Base-by-base conservation (phyloP, 164 flowering plant genomes). In the Tinospora cordifolia region DNA sequence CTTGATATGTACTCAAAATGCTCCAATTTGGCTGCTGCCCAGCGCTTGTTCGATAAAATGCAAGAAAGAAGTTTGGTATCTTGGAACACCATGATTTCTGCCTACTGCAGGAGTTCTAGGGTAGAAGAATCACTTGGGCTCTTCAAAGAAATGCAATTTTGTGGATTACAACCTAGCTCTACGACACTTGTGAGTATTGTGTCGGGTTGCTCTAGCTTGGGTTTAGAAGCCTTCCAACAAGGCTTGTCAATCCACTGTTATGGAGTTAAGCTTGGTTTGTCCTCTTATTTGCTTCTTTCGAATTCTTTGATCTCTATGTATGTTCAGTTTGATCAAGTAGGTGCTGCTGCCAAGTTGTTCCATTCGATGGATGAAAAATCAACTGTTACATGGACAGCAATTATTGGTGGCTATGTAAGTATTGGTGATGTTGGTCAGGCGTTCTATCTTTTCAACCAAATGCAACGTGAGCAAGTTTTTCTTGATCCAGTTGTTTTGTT, bases 31-130 rank as follows among this genome's bases (percentile, higher is more conserved):
- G 39, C 17, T 24, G 47, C 69, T 70, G 57, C 86, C 25, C 70
- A 77, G 22, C 75, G 51, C 17, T 21, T 83, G 72, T 83, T 83
- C 15, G 85, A 83, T 30, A 79, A 83, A 80, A 83, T 80, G 82
- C 65, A 78, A 9, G 44, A 40, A 40, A 40, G 80, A 80, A 80
- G 59, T 65, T 80, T n/a, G n/a, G n/a, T n/a, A n/a, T n/a, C n/a
- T n/a, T n/a, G n/a, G n/a, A n/a, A n/a, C n/a, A n/a, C n/a, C 8
- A 79, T 81, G 72, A 75, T 83, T 49, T 70, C 82, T 54, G 81
- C 76, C 11, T 77, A 81, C 51, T 75, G 72, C 49, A 75, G 75
- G 22, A 30, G 40, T 64, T 71, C 26, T 34, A 57, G 8, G 39
- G 49, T 69, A 0, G 19, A 70, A 6, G 78, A 79, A 46, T 78